Evolutionary conservation across 2,329 filamentous ascomycete species (phyloP).

Genomic region (Fusarium oligoseptatum): DNA sequence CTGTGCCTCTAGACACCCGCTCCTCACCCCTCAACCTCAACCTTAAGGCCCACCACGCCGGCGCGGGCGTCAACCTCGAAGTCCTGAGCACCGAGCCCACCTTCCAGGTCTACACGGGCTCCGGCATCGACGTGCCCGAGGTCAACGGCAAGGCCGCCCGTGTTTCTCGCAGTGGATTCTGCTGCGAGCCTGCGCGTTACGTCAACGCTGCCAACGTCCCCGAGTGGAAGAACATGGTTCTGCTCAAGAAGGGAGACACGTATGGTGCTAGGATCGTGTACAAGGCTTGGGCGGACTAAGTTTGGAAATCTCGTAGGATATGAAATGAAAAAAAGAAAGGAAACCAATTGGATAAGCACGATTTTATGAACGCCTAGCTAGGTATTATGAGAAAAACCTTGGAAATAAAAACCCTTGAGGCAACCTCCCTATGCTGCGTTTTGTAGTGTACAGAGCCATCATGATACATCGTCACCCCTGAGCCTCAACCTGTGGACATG

Average conservation of each 20-base stretch:
- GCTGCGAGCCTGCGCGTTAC: constrained; percentile 91
- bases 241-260: constrained; percentile 86
- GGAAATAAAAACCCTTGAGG: constrained; percentile 15
- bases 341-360: constrained; percentile 20
- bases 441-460: constrained; percentile 33
- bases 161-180: constrained; percentile 81
- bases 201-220: constrained; percentile 89
- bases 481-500: constrained; percentile 3
- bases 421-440: constrained; percentile 3
- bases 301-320: neutral
- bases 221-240: constrained; percentile 82
- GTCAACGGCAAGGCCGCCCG: constrained; percentile 73
- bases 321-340: constrained; percentile 11
- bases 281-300: constrained; percentile 81
- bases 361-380: constrained; percentile 24
- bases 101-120: constrained; percentile 97
- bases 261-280: constrained; percentile 89
- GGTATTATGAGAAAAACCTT: constrained; percentile 20
- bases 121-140: constrained; percentile 82
- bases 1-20: constrained; percentile 76
- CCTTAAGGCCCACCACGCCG: constrained; percentile 79
- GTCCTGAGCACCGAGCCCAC: constrained; percentile 92
- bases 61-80: constrained; percentile 83
- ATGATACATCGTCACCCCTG: constrained; percentile 29
- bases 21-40: constrained; percentile 72